Conservation (phyloP, 495 filamentous ascomycete species). For the Amorphotheca resinae region DNA sequence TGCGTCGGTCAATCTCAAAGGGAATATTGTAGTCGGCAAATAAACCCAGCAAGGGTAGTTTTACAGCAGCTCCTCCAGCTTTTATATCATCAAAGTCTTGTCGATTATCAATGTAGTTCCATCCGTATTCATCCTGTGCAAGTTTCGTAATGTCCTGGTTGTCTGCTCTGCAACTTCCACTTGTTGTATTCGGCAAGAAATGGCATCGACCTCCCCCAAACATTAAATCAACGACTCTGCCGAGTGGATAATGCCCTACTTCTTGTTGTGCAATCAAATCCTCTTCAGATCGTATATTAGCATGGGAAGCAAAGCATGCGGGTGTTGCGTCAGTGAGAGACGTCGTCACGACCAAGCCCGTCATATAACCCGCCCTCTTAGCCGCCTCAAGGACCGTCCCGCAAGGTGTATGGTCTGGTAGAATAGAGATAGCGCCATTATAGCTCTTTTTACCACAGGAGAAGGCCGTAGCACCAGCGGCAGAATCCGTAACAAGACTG, state of each 20-base stretch:
- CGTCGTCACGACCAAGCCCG: constrained; percentile 90
- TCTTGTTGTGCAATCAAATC: constrained; percentile 89
- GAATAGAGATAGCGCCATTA: constrained; percentile 86
- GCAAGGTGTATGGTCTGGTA: constrained; percentile 74
- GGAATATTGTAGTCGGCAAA: constrained; percentile 79
- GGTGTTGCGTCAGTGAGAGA: constrained; percentile 96
- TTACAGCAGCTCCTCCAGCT: constrained; percentile 48
- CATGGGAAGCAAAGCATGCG: constrained; percentile 87
- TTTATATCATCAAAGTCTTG: constrained; percentile 66
- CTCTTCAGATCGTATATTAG: constrained; percentile 62
- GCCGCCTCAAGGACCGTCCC: constrained; percentile 93
- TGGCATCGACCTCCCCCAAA: constrained; percentile 88
- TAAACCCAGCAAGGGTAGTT: constrained; percentile 76
- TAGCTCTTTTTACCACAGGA: constrained; percentile 87
- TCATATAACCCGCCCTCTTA: constrained; percentile 80
- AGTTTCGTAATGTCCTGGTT: constrained; percentile 17
- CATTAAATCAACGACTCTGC: constrained; percentile 79
- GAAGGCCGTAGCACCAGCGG: constrained; percentile 92
- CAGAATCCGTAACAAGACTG: constrained; percentile 83
- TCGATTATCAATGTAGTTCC: constrained; percentile 61
- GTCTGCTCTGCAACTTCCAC: constrained; percentile 56
- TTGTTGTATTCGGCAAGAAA: constrained; percentile 70
- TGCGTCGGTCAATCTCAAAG: constrained; percentile 79
- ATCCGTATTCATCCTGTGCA: constrained; percentile 50
- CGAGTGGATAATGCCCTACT: constrained; percentile 67